Conservation (phyloP, 1,139 yeast genomes). For the Geotrichum reessii region DNA sequence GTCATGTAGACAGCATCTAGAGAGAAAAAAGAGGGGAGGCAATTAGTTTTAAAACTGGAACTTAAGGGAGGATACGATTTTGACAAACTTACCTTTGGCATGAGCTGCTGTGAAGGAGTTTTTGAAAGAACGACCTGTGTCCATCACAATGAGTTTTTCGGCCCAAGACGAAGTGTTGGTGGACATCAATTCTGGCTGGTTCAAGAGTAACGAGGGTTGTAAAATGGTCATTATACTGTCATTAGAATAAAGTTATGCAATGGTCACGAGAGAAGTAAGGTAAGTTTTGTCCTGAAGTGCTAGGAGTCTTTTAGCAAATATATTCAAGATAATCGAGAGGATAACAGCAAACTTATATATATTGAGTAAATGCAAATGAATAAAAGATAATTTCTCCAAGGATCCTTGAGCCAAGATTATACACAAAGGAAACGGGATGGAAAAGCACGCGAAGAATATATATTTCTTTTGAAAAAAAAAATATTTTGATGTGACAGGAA, state of each 20-base stretch:
- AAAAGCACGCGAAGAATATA: not conserved
- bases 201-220: not conserved
- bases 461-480: too few relatives aligned
- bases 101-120: conserved; percentile 9
- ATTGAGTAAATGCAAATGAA: not conserved
- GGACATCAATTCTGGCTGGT: not conserved
- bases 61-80: not conserved
- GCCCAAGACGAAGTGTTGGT: conserved; percentile 5
- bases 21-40: too few relatives aligned
- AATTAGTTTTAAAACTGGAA: not conserved
- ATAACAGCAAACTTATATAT: too few relatives aligned
- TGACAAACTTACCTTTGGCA: conserved; percentile 11
- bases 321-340: not conserved
- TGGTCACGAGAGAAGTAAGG: not conserved
- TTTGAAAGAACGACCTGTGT: conserved; percentile 8
- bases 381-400: not conserved
- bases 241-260: not conserved
- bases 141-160: conserved; percentile 11
- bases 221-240: not conserved
- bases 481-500: not conserved
- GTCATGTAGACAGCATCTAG: conserved; percentile 38
- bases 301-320: not conserved
- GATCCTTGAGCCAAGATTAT: not conserved
- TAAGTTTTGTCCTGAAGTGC: not conserved
- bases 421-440: not conserved